Evolutionary conservation across 768 basidiomycete species (phyloP).

Genomic region (Lactarius quietus): DNA sequence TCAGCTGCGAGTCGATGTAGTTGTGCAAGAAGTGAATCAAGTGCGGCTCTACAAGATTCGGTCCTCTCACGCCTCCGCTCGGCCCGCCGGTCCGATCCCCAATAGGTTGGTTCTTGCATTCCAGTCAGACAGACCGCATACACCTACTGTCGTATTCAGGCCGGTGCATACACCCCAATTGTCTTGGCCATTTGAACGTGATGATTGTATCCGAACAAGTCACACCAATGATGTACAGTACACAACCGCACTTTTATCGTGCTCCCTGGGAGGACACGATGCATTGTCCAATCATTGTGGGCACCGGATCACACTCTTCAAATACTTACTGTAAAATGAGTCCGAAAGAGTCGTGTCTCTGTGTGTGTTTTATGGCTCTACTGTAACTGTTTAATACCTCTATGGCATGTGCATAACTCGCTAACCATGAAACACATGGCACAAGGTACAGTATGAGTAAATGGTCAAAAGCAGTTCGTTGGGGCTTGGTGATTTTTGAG

Average conservation of each 20-base stretch:
- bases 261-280: too few relatives aligned
- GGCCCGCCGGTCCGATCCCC: constrained; percentile 1
- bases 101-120: background rate
- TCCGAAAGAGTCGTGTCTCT: background rate
- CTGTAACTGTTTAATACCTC: background rate
- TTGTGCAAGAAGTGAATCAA: constrained; percentile 15
- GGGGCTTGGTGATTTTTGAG: background rate
- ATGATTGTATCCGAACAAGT: too few relatives aligned
- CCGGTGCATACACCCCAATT: too few relatives aligned
- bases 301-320: too few relatives aligned
- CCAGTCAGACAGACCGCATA: too few relatives aligned
- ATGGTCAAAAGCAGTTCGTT: background rate
- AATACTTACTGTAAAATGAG: too few relatives aligned
- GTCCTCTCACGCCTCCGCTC: constrained; percentile 11
- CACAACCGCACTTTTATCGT: too few relatives aligned
- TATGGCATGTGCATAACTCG: background rate
- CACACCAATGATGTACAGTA: too few relatives aligned
- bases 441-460: background rate
- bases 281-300: too few relatives aligned
- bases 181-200: too few relatives aligned
- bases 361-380: background rate
- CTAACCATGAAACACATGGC: too few relatives aligned
- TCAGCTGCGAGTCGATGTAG: constrained; percentile 15
- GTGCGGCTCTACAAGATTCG: constrained; percentile 11
- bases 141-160: too few relatives aligned